Percentiles rank a stretch among this genome's conserved stretches.
phyloP scores from a whole-genome alignment of 2,329 filamentous ascomycete species.

The Knoxdaviesia proteae region DNA sequence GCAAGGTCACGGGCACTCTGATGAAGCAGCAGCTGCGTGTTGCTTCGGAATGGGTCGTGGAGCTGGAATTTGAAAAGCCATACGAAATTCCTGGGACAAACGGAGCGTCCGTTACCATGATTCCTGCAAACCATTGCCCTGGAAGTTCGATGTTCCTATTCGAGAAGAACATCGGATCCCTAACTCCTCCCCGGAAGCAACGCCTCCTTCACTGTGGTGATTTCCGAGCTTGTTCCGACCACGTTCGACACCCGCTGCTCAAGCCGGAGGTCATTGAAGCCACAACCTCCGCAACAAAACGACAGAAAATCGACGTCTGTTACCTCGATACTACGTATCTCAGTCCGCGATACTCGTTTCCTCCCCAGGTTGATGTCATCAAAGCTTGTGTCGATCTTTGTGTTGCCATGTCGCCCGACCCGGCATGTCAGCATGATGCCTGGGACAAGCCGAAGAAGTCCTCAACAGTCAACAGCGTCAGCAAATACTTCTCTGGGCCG shows the following conservation, averaged over 20 bases:
- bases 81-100: constrained; percentile 63
- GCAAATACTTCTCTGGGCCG: constrained; percentile 27
- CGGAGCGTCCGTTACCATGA: constrained; percentile 79
- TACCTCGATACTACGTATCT: constrained; percentile 96
- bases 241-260: constrained; percentile 64
- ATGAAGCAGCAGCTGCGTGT: constrained; percentile 73
- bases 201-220: constrained; percentile 89
- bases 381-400: constrained; percentile 74
- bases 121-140: constrained; percentile 89
- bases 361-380: constrained; percentile 72
- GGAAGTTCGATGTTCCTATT: constrained; percentile 89
- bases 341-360: constrained; percentile 88
- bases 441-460: constrained; percentile 17
- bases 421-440: constrained; percentile 23
- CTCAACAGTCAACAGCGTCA: constrained; percentile 15
- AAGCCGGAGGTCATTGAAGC: constrained; percentile 53
- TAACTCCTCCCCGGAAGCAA: constrained; percentile 39
- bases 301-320: constrained; percentile 85
- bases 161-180: constrained; percentile 50
- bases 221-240: constrained; percentile 73
- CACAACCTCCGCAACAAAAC: constrained; percentile 46
- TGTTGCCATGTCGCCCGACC: constrained; percentile 49
- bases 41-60: constrained; percentile 65
- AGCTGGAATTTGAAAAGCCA: constrained; percentile 65
- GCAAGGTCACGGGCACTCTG: constrained; percentile 73